Base-by-base conservation (phyloP, 768 basidiomycete genomes). In the Roridomyces roridus region DNA sequence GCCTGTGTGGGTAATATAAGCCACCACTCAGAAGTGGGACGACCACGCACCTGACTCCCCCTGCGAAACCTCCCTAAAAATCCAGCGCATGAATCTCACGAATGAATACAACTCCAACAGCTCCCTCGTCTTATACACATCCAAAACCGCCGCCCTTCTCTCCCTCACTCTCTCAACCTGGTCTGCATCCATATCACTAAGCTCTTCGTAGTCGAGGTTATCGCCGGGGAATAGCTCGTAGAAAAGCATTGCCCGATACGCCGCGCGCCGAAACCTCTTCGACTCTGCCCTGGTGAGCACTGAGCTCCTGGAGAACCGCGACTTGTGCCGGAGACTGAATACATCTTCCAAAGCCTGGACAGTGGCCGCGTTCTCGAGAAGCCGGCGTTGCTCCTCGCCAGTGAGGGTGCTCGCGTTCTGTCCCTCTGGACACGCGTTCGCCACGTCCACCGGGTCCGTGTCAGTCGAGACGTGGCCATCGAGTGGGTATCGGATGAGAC, bases 311-410 rank as follows among this genome's bases (percentile, higher is more conserved):
- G 40, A 65, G 57, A 11, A 15, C 31, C 31, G 10, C 31, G 31
- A 34, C 31, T 34, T 34, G 46, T 47, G 67, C 69, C 47, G 59
- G 34, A 57, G 41, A 44, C 69, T 70, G 53, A 67, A 69, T 15
- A 66, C 24, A 36, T 64, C 45, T 49, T 70, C 69, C 23, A 70
- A 51, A 3, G 34, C 23, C 2, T 31, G 6, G 15, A 63, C 56
- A 0, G 56, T 50, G 5, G 28, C 23, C 5, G 62, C 51, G 35
- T 58, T 54, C 18, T 44, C 25, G 15, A 40, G 31, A 2, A 67
- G 21, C 17, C n/a, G 3, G 5, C 20, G 2, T 9, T 50, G 55
- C 43, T 65, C 64, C 1, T 25, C 35, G 2, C 41, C 47, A 2
- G 51, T 53, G 25, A 58, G 34, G 5, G 52, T n/a, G 9, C 34